Percentiles rank a stretch among this genome's conserved stretches.
phyloP scores from a whole-genome alignment of 1,139 yeast species.

The Hyphopichia wangnamkhiaoensis region DNA sequence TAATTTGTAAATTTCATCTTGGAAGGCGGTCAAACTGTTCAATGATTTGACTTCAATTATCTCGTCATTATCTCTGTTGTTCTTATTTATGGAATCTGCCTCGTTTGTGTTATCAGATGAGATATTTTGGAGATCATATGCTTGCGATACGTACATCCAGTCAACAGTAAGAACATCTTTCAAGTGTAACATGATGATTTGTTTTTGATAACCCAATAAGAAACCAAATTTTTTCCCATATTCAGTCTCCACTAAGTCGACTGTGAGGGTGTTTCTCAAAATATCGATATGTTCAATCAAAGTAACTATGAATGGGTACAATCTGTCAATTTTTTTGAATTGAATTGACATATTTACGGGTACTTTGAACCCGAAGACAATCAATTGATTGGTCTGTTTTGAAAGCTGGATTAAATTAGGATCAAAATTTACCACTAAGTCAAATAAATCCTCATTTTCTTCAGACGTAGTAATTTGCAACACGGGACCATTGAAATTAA shows the following conservation, averaged over 20 bases:
- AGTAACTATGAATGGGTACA: constrained; percentile 61
- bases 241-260: constrained; percentile 17
- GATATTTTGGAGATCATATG: constrained; percentile 39
- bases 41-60: constrained; percentile 43
- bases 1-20: constrained; percentile 27
- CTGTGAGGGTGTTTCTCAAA: constrained; percentile 28
- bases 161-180: constrained; percentile 33
- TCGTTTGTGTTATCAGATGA: constrained; percentile 11
- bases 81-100: constrained; percentile 1
- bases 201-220: constrained; percentile 43
- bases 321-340: constrained; percentile 44
- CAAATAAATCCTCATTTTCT: constrained; percentile 10
- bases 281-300: constrained; percentile 45
- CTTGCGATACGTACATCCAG: constrained; percentile 61
- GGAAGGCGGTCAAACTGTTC: constrained; percentile 40
- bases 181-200: constrained; percentile 25
- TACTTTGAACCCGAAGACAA: constrained; percentile 55
- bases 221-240: constrained; percentile 41
- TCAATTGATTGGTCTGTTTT: constrained; percentile 56
- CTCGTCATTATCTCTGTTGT: constrained; percentile 16
- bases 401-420: constrained; percentile 42
- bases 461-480: constrained; percentile 29
- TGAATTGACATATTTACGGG: constrained; percentile 43
- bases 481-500: constrained; percentile 35
- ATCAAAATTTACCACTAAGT: constrained; percentile 53